Conservation (phyloP, 441 rosid species). For the Gossypium davidsonii region DNA sequence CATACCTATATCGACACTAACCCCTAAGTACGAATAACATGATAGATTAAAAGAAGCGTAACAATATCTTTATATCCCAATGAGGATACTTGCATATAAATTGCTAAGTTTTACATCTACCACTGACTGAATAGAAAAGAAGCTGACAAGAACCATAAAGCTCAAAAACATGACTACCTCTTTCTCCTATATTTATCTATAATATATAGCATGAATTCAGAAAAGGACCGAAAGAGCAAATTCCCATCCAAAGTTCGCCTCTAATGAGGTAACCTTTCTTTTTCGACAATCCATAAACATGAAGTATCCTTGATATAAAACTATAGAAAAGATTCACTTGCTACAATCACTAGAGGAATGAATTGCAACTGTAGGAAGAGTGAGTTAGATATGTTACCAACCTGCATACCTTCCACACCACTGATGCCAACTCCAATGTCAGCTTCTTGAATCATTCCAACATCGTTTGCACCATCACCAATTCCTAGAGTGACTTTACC, state of each 20-base stretch:
- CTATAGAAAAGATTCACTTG: not conserved
- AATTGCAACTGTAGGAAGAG: conserved; percentile 8
- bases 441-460: conserved; percentile 99
- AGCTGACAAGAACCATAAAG: not conserved
- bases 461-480: conserved; percentile 99
- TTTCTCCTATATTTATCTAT: not conserved
- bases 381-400: conserved; percentile 29
- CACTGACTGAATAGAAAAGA: not conserved
- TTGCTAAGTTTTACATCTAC: not conserved
- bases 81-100: not conserved
- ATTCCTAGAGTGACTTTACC: conserved; percentile 87
- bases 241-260: not conserved
- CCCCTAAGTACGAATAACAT: too few species aligned
- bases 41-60: not conserved
- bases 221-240: not conserved
- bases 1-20: not conserved
- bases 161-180: not conserved
- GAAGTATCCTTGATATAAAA: not conserved
- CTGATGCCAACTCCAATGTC: conserved; percentile 99
- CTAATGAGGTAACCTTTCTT: not conserved
- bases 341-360: not conserved
- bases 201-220: not conserved
- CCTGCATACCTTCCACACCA: conserved; percentile 99
- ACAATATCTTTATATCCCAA: not conserved
- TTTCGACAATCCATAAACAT: not conserved